Percentiles rank a stretch among this genome's conserved stretches.
These are phyloP conservation scores for Neurospora intermedia DNA, from an alignment of 495 filamentous ascomycete genomes.

Conservation along the genomic window DNA sequence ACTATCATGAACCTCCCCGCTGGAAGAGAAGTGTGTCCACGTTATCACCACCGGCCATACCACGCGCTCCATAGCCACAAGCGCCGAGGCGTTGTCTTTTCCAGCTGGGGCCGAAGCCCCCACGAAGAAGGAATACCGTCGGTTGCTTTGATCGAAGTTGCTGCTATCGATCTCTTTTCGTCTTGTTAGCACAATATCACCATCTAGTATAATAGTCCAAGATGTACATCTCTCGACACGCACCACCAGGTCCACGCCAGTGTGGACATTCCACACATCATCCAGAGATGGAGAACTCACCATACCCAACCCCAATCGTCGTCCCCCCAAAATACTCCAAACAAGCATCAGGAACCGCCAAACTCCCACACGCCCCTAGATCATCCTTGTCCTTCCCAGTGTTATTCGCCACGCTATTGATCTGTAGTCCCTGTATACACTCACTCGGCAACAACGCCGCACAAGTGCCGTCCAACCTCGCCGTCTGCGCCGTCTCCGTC, in stretches of 20 bases:
- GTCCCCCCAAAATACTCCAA: neutral
- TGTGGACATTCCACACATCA: neutral
- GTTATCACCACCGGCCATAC: constrained; percentile 17
- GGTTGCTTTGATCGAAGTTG: neutral
- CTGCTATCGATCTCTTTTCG: neutral
- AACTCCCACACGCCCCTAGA: neutral
- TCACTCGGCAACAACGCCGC: neutral
- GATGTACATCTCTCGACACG: neutral
- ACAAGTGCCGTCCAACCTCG: constrained; percentile 1
- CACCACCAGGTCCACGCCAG: neutral
- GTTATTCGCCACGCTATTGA: constrained; percentile 1
- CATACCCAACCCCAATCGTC: constrained; percentile 1
- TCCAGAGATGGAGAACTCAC: constrained; percentile 1
- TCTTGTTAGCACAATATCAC: neutral
- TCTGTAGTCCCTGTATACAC: constrained; percentile 11
- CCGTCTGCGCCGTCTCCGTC: neutral
- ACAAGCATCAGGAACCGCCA: constrained; percentile 8
- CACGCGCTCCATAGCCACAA: constrained; percentile 1
- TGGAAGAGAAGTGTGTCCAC: constrained; percentile 12
- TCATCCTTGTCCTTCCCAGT: neutral
- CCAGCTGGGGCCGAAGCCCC: neutral
- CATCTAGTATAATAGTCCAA: neutral
- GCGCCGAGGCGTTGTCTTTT: constrained; percentile 1
- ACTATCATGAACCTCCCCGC: constrained; percentile 7
- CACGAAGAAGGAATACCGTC: constrained; percentile 6